Evolutionary conservation across 2,329 filamentous ascomycete genomes (phyloP), one percentile per base, ranked within the genome.

Genomic region (Calonectria crousiana): DNA sequence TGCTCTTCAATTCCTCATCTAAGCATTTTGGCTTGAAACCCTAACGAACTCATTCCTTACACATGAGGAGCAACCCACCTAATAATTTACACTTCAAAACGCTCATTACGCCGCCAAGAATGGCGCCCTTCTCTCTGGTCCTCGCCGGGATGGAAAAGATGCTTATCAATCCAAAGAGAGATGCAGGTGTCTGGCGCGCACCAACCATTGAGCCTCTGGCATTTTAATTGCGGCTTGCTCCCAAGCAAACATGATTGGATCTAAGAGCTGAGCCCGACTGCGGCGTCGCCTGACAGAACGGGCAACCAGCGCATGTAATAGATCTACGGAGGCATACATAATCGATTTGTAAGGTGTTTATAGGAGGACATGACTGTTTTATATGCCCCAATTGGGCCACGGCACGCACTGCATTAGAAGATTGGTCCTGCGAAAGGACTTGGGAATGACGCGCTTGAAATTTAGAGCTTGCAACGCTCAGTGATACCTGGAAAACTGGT

Each of bases 71-170:
- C 81, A 80, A 77, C 76, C 75, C 79, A 78, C 77, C 73, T 83
- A 82, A 82, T 82, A 80, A 80, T 75, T 77, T 79, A 82, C 75
- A 77, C 74, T 81, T 82, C 79, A 77, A 81, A 77, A 78, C 78
- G 73, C 78, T 78, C 76, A 72, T 79, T 82, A 80, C 75, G 76
- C 76, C 75, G 78, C 77, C 78, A 80, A 77, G 71, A 56, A 71
- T 76, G 73, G 69, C 67, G 58, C 69, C 75, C 74, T 76, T 38
- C 64, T 74, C 75, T 71, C 74, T 73, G 71, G 69, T 69, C 67
- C 62, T 77, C 18, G 16, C 32, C 18, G 74, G 76, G 68, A 66
- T 60, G 66, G 56, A 70, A 69, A 69, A 58, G 36, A 60, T 72
- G 62, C 67, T 51, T 32, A 47, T 56, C 64, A 2, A 6, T 51